Conservation (phyloP, 768 basidiomycete genomes). For the Agrocybe praecox region DNA sequence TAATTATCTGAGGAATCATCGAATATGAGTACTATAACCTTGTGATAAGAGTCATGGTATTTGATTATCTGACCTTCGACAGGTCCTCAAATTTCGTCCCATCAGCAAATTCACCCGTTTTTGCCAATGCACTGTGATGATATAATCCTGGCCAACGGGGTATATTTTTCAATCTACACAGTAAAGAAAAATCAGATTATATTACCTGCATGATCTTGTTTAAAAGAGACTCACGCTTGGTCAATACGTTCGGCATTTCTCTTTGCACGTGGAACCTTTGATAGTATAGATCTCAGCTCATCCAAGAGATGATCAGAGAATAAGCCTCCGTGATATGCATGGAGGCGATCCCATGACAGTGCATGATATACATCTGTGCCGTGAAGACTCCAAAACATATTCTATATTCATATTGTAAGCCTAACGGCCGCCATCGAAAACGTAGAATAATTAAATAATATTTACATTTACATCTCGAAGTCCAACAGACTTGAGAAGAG, state of each 20-base stretch:
- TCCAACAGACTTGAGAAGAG: slow-evolving; percentile 18
- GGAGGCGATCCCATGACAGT: slow-evolving; percentile 38
- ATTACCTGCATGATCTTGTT: not conserved
- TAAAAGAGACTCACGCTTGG: slow-evolving; percentile 23
- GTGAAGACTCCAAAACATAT: slow-evolving; percentile 36
- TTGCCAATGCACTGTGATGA: slow-evolving; percentile 28
- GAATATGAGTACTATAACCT: not conserved
- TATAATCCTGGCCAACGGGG: slow-evolving; percentile 36
- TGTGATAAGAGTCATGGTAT: not conserved
- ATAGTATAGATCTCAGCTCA: slow-evolving; percentile 23
- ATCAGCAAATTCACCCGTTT: slow-evolving; percentile 30
- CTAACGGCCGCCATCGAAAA: not conserved
- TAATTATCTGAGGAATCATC: slow-evolving; percentile 21
- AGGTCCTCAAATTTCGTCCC: slow-evolving; percentile 38
- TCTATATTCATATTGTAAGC: slow-evolving; percentile 23
- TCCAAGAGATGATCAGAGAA: slow-evolving; percentile 32
- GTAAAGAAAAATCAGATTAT: slow-evolving; percentile 13
- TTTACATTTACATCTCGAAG: slow-evolving; percentile 26
- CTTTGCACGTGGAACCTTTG: slow-evolving; percentile 9
- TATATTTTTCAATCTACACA: slow-evolving; percentile 26
- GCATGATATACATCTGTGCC: slow-evolving; percentile 33
- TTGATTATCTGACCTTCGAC: slow-evolving; percentile 25
- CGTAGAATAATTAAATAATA: not conserved
- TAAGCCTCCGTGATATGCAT: slow-evolving; percentile 31
- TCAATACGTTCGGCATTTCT: slow-evolving; percentile 18